Evolutionary conservation across 352 stramenopile species (phyloP).

Genomic region (Pythium graminicola): DNA sequence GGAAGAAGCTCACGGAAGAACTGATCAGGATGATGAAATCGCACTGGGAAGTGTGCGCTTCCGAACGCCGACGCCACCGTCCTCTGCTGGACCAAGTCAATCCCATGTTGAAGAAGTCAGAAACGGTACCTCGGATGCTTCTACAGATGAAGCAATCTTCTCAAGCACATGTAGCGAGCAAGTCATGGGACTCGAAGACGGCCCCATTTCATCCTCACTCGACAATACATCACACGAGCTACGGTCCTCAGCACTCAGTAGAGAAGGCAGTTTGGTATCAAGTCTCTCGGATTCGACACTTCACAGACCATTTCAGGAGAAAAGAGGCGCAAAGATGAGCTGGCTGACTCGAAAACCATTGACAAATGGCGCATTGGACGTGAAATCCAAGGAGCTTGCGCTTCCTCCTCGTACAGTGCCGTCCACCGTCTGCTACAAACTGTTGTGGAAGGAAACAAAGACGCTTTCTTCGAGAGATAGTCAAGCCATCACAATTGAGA

Average conservation of each 20-base stretch:
- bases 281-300: neutral
- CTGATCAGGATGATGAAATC: neutral
- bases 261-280: neutral
- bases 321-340: slow-evolving; percentile 11
- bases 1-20: neutral
- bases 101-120: neutral
- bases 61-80: slow-evolving; percentile 20
- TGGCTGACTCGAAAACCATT: slow-evolving; percentile 9
- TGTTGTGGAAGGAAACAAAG: slow-evolving; percentile 36
- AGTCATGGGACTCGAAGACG: neutral
- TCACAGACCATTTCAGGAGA: slow-evolving; percentile 18
- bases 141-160: neutral
- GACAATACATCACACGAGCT: neutral
- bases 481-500: slow-evolving; percentile 4
- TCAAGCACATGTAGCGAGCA: neutral
- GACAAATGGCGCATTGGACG: neutral
- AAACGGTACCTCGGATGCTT: neutral
- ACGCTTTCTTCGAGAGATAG: slow-evolving; percentile 2
- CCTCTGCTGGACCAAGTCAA: slow-evolving; percentile 15
- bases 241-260: neutral
- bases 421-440: slow-evolving; percentile 32
- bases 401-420: neutral
- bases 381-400: neutral
- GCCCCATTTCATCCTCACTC: neutral
- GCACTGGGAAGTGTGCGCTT: slow-evolving; percentile 9